Evolutionary conservation across 208 protist genomes (phyloP), one percentile per base, ranked within the genome.

Genomic region (Wallacemonas sp.): DNA sequence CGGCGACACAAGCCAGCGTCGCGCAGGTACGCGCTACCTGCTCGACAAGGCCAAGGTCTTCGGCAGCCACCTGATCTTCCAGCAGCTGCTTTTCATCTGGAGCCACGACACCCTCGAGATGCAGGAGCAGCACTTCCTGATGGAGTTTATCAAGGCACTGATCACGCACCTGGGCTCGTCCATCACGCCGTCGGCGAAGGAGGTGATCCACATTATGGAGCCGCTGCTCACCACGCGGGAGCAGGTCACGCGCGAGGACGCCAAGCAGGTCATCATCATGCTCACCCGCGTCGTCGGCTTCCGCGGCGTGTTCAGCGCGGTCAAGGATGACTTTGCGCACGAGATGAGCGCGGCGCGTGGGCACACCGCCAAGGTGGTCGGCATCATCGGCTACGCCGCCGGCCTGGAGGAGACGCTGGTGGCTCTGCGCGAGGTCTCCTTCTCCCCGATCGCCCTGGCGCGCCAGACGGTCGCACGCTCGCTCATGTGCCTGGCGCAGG

Each of bases 71-170:
- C 82, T 97, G 24, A 90, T 99, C 14, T 99, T 99, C 76, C 95
- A 99, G 74, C 96, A 99, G 70, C 97, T 99, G 21, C 92, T 99
- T 47, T 97, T 95, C 30, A 90, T 99, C 14, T 95, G 99, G 69
- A 98, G 98, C 78, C 96, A 93, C 1, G 86, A 97, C 21, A 96
- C 97, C 19, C 82, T 99, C 14, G 97, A 99, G 57, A 85, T 99
- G 43, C 97, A 99, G 82, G 98, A 99, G 84, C 78, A 99, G 66
- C 99, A 99, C 87, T 72, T 99, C 29, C 90, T 99, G 36, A 97
- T 99, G n/a, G 98, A 99, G 44, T 94, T 99, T 58, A 98, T 99
- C 67, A 99, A 99, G 84, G 80, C 98, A 38, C 88, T 99, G n/a
- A 89, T 99, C 38, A 98, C 98, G 61, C 97, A 99, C 65, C 83